These are phyloP conservation scores for Coemansia nantahalensis DNA, from an alignment of 192 early-diverging fungal genomes.

Conservation along the genomic window DNA sequence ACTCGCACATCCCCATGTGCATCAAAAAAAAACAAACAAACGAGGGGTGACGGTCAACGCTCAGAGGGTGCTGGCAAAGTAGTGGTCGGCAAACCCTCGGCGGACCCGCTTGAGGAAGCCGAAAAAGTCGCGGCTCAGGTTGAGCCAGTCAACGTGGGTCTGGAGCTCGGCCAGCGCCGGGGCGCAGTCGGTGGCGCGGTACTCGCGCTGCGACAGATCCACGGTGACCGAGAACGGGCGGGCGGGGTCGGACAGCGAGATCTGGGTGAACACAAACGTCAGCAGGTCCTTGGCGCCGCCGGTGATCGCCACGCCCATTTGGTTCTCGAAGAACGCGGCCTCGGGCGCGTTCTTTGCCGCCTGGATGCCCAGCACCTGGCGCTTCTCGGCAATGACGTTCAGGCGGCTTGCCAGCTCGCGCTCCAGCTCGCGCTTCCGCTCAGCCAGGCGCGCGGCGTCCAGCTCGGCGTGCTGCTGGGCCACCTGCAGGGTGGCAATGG, in stretches of 20 bases:
- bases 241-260: constrained; percentile 55
- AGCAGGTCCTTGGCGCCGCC: constrained; percentile 53
- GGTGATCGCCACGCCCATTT: constrained; percentile 53
- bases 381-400: constrained; percentile 53
- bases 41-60: not conserved
- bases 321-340: constrained; percentile 55
- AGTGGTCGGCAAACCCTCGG: constrained; percentile 54
- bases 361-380: constrained; percentile 51
- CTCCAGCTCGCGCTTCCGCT: constrained; percentile 41
- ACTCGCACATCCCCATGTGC: too few relatives aligned
- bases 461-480: constrained; percentile 45
- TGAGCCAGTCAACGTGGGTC: constrained; percentile 55
- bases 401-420: constrained; percentile 54
- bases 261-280: constrained; percentile 65
- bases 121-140: constrained; percentile 65
- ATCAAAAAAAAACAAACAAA: not conserved
- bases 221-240: constrained; percentile 58
- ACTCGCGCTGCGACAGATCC: constrained; percentile 58
- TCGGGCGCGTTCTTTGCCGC: constrained; percentile 57
- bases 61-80: constrained; percentile 19
- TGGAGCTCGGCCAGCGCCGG: constrained; percentile 53
- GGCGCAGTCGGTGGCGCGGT: constrained; percentile 56
- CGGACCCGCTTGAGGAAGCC: constrained; percentile 68
- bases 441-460: constrained; percentile 21
- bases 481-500: constrained; percentile 43